phyloP scores from a whole-genome alignment of 2,329 filamentous ascomycete species.

The Arthrobotrys entomopaga region DNA sequence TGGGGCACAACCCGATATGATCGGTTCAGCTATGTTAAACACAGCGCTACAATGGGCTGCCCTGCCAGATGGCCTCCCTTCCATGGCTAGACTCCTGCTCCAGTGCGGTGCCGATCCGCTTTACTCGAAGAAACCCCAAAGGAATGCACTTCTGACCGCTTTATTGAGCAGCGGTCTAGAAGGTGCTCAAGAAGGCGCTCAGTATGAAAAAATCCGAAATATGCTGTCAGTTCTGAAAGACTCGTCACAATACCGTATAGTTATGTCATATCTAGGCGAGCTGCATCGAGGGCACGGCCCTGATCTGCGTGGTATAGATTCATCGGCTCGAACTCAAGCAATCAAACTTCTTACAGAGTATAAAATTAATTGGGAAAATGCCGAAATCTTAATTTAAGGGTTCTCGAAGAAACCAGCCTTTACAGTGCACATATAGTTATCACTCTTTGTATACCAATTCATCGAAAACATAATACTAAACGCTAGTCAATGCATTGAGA shows the following conservation, averaged over 20 bases:
- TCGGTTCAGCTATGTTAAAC: neutral
- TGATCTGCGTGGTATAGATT: no score
- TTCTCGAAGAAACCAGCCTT: neutral
- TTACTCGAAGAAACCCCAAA: neutral
- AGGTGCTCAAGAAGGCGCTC: neutral
- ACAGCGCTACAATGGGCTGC: constrained; percentile 14
- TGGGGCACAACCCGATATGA: constrained; percentile 5
- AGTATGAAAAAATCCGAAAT: constrained; percentile 7
- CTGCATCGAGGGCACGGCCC: neutral
- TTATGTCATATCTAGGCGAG: neutral
- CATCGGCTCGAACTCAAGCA: neutral
- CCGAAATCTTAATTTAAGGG: no score
- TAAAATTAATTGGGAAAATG: neutral
- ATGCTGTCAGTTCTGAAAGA: constrained; percentile 7
- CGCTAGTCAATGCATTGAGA: no score
- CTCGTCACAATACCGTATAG: neutral
- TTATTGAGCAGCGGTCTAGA: neutral
- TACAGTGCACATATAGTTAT: neutral
- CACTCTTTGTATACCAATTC: neutral
- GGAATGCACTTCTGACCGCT: constrained; percentile 8
- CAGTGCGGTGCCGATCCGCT: constrained; percentile 17
- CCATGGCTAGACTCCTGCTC: constrained; percentile 2
- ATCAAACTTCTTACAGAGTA: constrained; percentile 7
- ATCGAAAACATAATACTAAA: constrained; percentile 6
- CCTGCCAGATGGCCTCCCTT: neutral